Evolutionary conservation across 1,284 basidiomycete species (phyloP).

Genomic region (Boletellus deceptivus): DNA sequence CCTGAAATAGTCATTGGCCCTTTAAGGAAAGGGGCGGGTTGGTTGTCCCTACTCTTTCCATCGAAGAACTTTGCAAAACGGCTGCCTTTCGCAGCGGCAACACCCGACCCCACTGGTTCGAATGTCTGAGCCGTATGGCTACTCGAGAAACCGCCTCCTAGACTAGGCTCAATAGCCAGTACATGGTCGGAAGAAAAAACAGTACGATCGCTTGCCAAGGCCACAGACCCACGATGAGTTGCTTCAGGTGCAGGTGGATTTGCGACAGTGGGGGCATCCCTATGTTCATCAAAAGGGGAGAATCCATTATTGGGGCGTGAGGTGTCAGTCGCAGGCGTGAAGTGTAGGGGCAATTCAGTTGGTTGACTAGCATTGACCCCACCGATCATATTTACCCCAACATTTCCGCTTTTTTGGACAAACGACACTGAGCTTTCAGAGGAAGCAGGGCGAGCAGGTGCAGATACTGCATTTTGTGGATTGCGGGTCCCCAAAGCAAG

Average conservation of each 20-base stretch:
- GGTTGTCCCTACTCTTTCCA: constrained; percentile 55
- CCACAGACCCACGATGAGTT: constrained; percentile 35
- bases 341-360: constrained; percentile 23
- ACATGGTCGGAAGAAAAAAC: constrained; percentile 27
- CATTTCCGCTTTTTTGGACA: constrained; percentile 23
- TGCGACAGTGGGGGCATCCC: constrained; percentile 31
- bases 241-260: constrained; percentile 30
- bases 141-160: constrained; percentile 19
- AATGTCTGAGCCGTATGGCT: constrained; percentile 29
- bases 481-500: constrained; percentile 61
- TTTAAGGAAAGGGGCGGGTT: constrained; percentile 37
- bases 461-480: constrained; percentile 21
- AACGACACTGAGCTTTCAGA: constrained; percentile 24
- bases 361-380: constrained; percentile 12
- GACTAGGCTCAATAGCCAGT: constrained; percentile 15
- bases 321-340: constrained; percentile 25
- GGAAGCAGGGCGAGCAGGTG: constrained; percentile 18
- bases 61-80: constrained; percentile 83
- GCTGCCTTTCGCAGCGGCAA: constrained; percentile 62
- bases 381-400: constrained; percentile 25
- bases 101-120: constrained; percentile 35
- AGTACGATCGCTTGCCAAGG: constrained; percentile 20
- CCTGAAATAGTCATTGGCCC: constrained; percentile 38
- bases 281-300: constrained; percentile 56
- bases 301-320: constrained; percentile 38